Evolutionary conservation across 345 rosid species (phyloP), one percentile per base, ranked within the genome.

Genomic region (Streptanthus diversifolius): DNA sequence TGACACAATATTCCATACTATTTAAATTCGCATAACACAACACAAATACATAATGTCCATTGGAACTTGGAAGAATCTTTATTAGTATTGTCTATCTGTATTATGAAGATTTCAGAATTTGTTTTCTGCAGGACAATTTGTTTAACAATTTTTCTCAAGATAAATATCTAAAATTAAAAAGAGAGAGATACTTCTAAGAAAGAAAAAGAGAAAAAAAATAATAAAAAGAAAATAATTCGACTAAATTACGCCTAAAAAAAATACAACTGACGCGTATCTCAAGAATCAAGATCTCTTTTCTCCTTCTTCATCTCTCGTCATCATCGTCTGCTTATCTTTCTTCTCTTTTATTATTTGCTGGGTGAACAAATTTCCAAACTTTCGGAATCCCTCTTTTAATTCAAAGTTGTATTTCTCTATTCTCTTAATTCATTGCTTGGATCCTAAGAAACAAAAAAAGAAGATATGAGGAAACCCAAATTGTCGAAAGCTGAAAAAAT

Each of bases 401-500:
- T 0, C 32, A 57, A 48, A 57, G 45, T 57, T 41, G 45, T 5
- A 7, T 8, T 25, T 61, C 19, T 36, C 36, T 10, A 0, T 13
- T 18, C 11, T 8, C n/a, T 3, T 12, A 9, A 44, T 14, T 13
- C 56, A 15, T 77, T 65, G 66, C 76, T 77, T 77, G 76, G 72
- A 64, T 65, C 72, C 59, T 33, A 77, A 77, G 76, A 27, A 51
- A 51, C n/a, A n/a, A n/a, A n/a, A 37, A 64, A 71, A 61, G 39
- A 13, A 39, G 54, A 32, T 7, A 89, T 89, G 95, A 89, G 70
- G 77, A 89, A 87, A 77, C 78, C 85, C 22, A 89, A 83, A 79
- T 75, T 72, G 17, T 73, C 80, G 4, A 84, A 69, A 73, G 69
- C 61, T 4, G 83, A 79, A 29, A 86, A 75, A 78, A 6, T 75